These are phyloP conservation scores for Colletotrichum sp. DNA, from an alignment of 2,329 filamentous ascomycete species.

Conservation along the genomic window DNA sequence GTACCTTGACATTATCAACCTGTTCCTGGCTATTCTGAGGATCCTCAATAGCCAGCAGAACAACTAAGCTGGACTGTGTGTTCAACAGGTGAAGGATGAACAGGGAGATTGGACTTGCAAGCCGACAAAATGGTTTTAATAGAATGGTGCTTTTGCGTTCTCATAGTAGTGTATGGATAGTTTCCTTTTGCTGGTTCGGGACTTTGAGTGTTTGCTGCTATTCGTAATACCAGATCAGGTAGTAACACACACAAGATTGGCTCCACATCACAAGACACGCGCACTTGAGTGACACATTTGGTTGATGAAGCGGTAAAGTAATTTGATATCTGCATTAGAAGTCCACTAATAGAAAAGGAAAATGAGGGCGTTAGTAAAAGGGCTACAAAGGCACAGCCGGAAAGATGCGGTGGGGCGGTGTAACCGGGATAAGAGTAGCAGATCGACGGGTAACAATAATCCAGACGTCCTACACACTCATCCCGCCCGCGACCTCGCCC, in stretches of 20 bases:
- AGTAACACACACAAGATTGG: neutral
- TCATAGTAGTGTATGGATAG: neutral
- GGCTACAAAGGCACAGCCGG: slow-evolving; percentile 24
- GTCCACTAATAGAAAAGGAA: slow-evolving; percentile 62
- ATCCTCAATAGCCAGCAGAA: slow-evolving; percentile 97
- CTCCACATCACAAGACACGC: neutral
- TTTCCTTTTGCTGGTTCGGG: neutral
- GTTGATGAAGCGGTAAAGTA: slow-evolving; percentile 36
- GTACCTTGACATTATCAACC: slow-evolving; percentile 95
- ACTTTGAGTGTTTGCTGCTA: neutral
- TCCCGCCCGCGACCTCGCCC: neutral
- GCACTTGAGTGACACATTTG: neutral
- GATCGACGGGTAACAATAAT: slow-evolving; percentile 5
- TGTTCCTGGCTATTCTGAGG: slow-evolving; percentile 93
- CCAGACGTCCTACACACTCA: neutral
- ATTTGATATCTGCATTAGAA: slow-evolving; percentile 70
- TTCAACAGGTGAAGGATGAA: neutral
- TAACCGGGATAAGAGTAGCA: slow-evolving; percentile 14
- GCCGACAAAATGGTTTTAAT: neutral
- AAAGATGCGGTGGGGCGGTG: slow-evolving; percentile 12
- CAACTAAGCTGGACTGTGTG: slow-evolving; percentile 62
- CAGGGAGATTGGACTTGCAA: neutral
- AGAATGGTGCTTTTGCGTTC: neutral
- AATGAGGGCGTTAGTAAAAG: slow-evolving; percentile 31
- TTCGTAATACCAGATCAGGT: neutral